Conservation (phyloP, 345 rosid species). For the Brassica incana region DNA sequence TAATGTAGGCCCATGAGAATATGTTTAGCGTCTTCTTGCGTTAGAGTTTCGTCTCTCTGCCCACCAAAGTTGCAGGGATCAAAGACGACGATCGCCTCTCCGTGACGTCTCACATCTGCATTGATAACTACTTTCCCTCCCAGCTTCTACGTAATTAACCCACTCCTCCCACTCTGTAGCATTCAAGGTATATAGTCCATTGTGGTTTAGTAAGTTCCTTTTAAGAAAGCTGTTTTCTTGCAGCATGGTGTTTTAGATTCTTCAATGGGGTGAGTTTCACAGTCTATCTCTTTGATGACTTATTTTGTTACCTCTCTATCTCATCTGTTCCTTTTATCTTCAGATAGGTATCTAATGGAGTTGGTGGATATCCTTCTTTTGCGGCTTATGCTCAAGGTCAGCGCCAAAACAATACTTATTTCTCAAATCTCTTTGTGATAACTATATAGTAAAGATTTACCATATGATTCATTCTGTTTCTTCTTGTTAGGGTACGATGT, state of each 20-base stretch:
- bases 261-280: constrained; percentile 85
- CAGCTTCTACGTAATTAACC: too few species aligned
- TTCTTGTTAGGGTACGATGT: constrained; percentile 76
- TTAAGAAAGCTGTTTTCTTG: constrained; percentile 68
- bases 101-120: too few species aligned
- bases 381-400: constrained; percentile 96
- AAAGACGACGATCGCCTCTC: too few species aligned
- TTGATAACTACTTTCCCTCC: too few species aligned
- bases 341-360: constrained; percentile 96
- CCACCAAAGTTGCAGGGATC: too few species aligned
- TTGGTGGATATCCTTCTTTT: constrained; percentile 97
- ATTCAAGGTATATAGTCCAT: too few species aligned
- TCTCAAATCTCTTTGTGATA: not conserved
- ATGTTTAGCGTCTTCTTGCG: too few species aligned
- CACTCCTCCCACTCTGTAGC: too few species aligned
- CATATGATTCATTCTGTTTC: not conserved
- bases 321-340: not conserved
- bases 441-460: not conserved
- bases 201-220: too few species aligned
- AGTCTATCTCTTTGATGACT: not conserved
- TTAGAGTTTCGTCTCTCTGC: too few species aligned
- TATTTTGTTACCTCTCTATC: not conserved
- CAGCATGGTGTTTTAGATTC: constrained; percentile 94
- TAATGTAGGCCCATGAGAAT: too few species aligned
- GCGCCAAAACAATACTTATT: too few species aligned